Conservation (phyloP, 352 stramenopile species). For the Thalassiosira exigua region DNA sequence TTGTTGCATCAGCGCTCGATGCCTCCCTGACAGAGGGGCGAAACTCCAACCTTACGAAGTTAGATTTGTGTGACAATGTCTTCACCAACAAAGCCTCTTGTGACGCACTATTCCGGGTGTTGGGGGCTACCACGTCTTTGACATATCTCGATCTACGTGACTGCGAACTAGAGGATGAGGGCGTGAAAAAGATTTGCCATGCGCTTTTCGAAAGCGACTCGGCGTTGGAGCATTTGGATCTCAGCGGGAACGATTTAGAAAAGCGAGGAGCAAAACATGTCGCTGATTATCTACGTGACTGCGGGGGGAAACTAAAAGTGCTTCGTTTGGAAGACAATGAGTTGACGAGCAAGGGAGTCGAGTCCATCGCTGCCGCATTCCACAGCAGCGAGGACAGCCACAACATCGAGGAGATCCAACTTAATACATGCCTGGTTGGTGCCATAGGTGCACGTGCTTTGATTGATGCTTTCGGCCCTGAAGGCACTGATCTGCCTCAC, state of each 20-base stretch:
- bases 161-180: conserved; percentile 90
- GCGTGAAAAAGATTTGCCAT: conserved; percentile 87
- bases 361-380: conserved; percentile 85
- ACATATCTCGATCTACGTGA: conserved; percentile 91
- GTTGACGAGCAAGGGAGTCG: conserved; percentile 88
- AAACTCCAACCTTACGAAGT: conserved; percentile 51
- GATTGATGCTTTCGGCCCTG: conserved; percentile 57
- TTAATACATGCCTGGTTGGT: conserved; percentile 90
- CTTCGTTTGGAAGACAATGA: conserved; percentile 94
- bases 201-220: conserved; percentile 81
- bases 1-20: conserved; percentile 87
- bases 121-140: conserved; percentile 84
- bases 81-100: conserved; percentile 89
- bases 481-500: conserved; percentile 54
- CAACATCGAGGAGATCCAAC: conserved; percentile 87
- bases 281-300: conserved; percentile 78
- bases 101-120: conserved; percentile 87
- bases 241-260: conserved; percentile 94
- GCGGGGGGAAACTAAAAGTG: conserved; percentile 83
- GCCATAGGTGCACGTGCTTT: conserved; percentile 89
- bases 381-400: conserved; percentile 59
- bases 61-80: conserved; percentile 95
- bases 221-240: conserved; percentile 87
- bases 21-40: conserved; percentile 59
- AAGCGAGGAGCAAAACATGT: conserved; percentile 69